Evolutionary conservation across 2,329 filamentous ascomycete genomes (phyloP).

Genomic region (Stemphylium lycopersici): DNA sequence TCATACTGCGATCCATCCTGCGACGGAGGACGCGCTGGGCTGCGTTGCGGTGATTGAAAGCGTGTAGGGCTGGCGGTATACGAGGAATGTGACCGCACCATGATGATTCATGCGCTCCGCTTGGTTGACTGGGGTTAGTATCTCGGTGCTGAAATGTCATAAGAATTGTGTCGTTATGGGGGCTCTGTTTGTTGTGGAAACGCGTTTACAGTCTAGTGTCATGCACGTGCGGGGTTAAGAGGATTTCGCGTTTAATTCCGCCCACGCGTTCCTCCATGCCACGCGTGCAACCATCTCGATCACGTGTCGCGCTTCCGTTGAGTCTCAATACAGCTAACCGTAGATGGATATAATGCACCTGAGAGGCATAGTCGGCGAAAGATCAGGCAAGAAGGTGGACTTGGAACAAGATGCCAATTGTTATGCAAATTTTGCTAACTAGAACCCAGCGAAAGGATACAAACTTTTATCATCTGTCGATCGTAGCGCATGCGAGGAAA

Average conservation of each 20-base stretch:
- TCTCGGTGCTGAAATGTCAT: slow-evolving; percentile 13
- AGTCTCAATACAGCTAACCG: not conserved
- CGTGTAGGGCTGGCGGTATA: slow-evolving; percentile 44
- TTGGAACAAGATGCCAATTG: not conserved
- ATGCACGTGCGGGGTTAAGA: slow-evolving; percentile 12
- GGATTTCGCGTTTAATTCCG: not conserved
- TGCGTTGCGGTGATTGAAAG: slow-evolving; percentile 37
- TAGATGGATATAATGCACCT: not conserved
- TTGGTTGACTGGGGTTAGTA: not conserved
- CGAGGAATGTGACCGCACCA: slow-evolving; percentile 44
- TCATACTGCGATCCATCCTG: slow-evolving; percentile 47
- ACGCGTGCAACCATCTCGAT: not conserved
- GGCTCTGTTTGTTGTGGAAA: slow-evolving; percentile 32
- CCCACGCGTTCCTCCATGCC: not conserved
- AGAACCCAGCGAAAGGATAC: not conserved
- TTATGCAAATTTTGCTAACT: not conserved
- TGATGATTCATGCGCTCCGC: slow-evolving; percentile 19
- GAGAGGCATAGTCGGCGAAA: not conserved
- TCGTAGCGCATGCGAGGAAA: not conserved
- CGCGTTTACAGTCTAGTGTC: slow-evolving; percentile 15
- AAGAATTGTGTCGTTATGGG: slow-evolving; percentile 24
- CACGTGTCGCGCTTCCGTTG: not conserved
- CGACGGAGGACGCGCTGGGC: slow-evolving; percentile 34
- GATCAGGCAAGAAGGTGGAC: not conserved
- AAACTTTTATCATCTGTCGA: not conserved